Evolutionary conservation across 1,284 basidiomycete species (phyloP), one percentile per base, ranked within the genome.

Genomic region (Microbotryum saponariae): DNA sequence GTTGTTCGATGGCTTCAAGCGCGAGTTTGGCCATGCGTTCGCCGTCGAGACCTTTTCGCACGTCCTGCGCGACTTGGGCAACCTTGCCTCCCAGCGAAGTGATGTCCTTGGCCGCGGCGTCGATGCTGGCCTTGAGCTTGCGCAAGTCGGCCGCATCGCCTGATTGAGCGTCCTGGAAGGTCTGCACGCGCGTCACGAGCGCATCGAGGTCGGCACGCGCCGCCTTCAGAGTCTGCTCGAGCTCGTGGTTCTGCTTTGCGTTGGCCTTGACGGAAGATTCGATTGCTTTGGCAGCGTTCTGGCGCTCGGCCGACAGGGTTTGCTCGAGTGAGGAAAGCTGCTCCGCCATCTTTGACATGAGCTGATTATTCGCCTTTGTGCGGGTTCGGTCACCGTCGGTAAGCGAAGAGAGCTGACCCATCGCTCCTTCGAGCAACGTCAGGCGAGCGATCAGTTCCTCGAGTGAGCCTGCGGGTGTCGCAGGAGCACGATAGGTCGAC

Each of bases 391-490:
- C 66, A 12, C 51, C 16, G 4, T 29, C 52, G 37, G 61, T 52
- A 85, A 84, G n/a, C 18, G 64, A 59, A 0, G 76, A 74, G 3
- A 77, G 62, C 6, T 69, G 55, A 3, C 71, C 70, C 27, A 77
- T 68, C 0, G 74, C 73, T 0, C 65, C 58, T 53, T 79, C 78
- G 50, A 79, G 69, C 4, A 69, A 61, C 1, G 73, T 67, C 4
- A 93, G 77, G 12, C 90, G 83, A 1, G 79, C 77, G 4, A 85
- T 79, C 23, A 92, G 77, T 64, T 88, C 88, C 6, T 83, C 81
- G 53, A 91, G 77, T 69, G 87, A 82, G 14, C 80, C 79, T 2
- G 85, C 82, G 7, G 87, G 86, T 6, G 79, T 71, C 10, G 82
- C 79, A 0, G 88, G 85, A 2, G 73, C 62, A 23, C 44, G 46